These are phyloP conservation scores for Sugiyamaella pinicola DNA, from an alignment of 1,139 yeast genomes.

Conservation along the genomic window DNA sequence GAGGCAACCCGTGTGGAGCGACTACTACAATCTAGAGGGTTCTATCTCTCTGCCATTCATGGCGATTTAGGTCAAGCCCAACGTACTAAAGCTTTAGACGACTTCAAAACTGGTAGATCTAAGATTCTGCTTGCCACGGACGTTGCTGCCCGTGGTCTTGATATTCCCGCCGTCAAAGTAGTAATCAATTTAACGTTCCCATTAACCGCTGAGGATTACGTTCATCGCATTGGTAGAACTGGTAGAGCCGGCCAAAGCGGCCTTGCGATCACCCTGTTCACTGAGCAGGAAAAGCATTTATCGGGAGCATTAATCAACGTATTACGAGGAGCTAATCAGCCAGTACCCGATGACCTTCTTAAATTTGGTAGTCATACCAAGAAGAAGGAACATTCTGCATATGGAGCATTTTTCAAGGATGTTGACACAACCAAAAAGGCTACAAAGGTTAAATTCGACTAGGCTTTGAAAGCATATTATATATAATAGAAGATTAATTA, in stretches of 20 bases:
- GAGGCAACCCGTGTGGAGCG: conserved; percentile 93
- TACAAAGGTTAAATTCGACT: conserved; percentile 78
- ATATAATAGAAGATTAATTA: neutral
- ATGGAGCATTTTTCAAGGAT: conserved; percentile 94
- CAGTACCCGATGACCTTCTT: conserved; percentile 93
- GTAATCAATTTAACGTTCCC: conserved; percentile 98
- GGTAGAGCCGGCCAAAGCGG: conserved; percentile 98
- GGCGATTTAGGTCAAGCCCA: conserved; percentile 94
- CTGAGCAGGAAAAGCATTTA: conserved; percentile 95
- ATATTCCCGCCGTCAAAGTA: conserved; percentile 94
- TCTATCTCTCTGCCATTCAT: conserved; percentile 86
- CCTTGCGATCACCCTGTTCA: conserved; percentile 89
- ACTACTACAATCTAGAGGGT: conserved; percentile 70
- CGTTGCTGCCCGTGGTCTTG: conserved; percentile 98
- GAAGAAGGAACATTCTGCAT: conserved; percentile 93
- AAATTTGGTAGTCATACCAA: conserved; percentile 98
- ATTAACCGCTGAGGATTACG: conserved; percentile 95
- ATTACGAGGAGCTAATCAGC: conserved; percentile 89
- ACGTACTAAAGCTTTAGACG: conserved; percentile 82
- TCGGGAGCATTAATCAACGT: conserved; percentile 95
- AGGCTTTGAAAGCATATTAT: neutral
- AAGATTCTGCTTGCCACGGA: conserved; percentile 90
- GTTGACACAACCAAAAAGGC: conserved; percentile 87
- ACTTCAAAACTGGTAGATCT: conserved; percentile 79
- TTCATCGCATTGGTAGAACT: conserved; percentile 97